Conservation (phyloP, 2,329 filamentous ascomycete species). For the Trichoderma koningiopsis region DNA sequence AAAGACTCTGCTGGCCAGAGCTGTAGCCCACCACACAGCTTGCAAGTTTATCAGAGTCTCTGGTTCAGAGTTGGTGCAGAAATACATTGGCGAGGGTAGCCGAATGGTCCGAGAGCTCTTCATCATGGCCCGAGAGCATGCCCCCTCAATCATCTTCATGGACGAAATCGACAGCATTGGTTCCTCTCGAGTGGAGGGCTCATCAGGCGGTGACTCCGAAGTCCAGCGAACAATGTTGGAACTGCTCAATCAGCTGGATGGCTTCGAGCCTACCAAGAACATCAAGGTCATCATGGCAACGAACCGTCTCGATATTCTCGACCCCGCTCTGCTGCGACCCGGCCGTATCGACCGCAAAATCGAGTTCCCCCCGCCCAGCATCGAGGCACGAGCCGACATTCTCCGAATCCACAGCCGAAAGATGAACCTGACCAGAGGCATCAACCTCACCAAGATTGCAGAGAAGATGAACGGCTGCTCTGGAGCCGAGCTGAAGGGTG, state of each 20-base stretch:
- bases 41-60: constrained; percentile 99
- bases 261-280: constrained; percentile 98
- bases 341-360: constrained; percentile 98
- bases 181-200: constrained; percentile 93
- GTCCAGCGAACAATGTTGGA: constrained; percentile 99
- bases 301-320: constrained; percentile 94
- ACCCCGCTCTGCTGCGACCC: constrained; percentile 91
- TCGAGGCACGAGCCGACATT: constrained; percentile 96
- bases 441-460: constrained; percentile 96
- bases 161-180: constrained; percentile 99
- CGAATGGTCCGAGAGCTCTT: constrained; percentile 99
- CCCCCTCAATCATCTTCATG: constrained; percentile 99
- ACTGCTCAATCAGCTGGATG: constrained; percentile 95
- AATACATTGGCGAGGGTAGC: constrained; percentile 98
- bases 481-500: constrained; percentile 95
- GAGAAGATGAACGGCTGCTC: constrained; percentile 99
- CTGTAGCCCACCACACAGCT: constrained; percentile 96
- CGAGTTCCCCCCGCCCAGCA: constrained; percentile 94
- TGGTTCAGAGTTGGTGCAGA: constrained; percentile 94
- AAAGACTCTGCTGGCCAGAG: constrained; percentile 92
- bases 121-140: constrained; percentile 98
- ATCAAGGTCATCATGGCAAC: constrained; percentile 99
- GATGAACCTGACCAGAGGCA: constrained; percentile 97
- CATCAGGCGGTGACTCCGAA: constrained; percentile 92
- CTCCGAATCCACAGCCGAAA: constrained; percentile 95